phyloP scores from a whole-genome alignment of 2,329 filamentous ascomycete genomes.

The Dactylonectria estremocensis region DNA sequence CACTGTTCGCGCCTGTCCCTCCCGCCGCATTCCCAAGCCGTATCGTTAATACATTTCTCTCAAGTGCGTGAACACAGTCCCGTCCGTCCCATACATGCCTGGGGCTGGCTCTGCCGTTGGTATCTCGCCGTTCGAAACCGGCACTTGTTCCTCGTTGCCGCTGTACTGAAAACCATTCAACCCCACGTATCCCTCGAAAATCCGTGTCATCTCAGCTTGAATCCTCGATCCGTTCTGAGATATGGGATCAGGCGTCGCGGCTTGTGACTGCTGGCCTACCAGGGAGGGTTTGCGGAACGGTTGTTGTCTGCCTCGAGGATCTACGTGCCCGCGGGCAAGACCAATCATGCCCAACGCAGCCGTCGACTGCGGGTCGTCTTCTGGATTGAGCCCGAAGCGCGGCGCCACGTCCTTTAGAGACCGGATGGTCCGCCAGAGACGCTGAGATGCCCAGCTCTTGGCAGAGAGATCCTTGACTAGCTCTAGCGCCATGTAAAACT shows the following conservation, averaged over 20 bases:
- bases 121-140: slow-evolving; percentile 44
- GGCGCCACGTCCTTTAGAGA: slow-evolving; percentile 81
- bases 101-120: slow-evolving; percentile 40
- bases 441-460: slow-evolving; percentile 79
- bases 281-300: slow-evolving; percentile 51
- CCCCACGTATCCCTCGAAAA: slow-evolving; percentile 58
- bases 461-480: slow-evolving; percentile 81
- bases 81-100: slow-evolving; percentile 42
- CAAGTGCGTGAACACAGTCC: slow-evolving; percentile 36
- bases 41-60: slow-evolving; percentile 34
- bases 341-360: slow-evolving; percentile 71
- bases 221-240: slow-evolving; percentile 65
- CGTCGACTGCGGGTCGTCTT: slow-evolving; percentile 66
- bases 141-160: slow-evolving; percentile 47
- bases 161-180: slow-evolving; percentile 54
- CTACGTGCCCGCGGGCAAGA: slow-evolving; percentile 60
- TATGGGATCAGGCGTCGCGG: slow-evolving; percentile 41
- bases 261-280: slow-evolving; percentile 44
- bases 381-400: slow-evolving; percentile 71
- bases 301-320: slow-evolving; percentile 39
- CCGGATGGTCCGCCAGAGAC: slow-evolving; percentile 81
- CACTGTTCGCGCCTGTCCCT: neutral
- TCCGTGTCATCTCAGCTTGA: slow-evolving; percentile 68
- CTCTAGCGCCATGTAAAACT: slow-evolving; percentile 85
- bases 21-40: neutral